These are phyloP conservation scores for Chlorella sp. DNA, from an alignment of 139 green algal species.

Conservation along the genomic window DNA sequence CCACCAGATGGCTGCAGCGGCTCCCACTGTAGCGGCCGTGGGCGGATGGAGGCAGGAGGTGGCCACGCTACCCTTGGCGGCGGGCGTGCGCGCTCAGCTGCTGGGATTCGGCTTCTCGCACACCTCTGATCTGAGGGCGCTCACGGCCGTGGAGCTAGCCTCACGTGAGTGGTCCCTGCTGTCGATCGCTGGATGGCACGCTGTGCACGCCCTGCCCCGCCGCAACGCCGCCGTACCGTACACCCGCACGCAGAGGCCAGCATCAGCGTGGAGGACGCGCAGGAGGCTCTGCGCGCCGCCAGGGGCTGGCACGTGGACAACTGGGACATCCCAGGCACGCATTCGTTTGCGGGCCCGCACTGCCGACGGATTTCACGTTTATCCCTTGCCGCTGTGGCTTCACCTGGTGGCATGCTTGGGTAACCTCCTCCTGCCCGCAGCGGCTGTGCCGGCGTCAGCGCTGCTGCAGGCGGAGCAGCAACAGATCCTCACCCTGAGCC, in stretches of 20 bases:
- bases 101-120: slow-evolving; percentile 13
- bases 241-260: slow-evolving; percentile 15
- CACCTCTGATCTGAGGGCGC: slow-evolving; percentile 12
- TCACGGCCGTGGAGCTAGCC: neutral
- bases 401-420: no score
- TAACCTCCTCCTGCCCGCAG: neutral
- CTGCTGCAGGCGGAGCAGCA: neutral
- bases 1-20: no score
- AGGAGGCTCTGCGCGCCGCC: slow-evolving; percentile 19
- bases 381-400: no score
- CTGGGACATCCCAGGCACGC: neutral
- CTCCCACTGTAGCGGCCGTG: no score
- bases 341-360: neutral
- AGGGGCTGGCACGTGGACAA: neutral
- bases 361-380: no score
- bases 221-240: neutral
- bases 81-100: slow-evolving; percentile 17
- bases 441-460: neutral
- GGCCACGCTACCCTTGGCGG: slow-evolving; percentile 19
- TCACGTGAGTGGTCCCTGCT: neutral
- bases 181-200: no score
- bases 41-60: slow-evolving; percentile 24
- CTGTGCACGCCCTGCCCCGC: neutral
- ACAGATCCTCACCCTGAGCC: neutral
- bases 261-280: slow-evolving; percentile 24